Percentiles rank a stretch among this genome's conserved stretches.
These are phyloP conservation scores for Backusella parvicylindrica DNA, from an alignment of 192 early-diverging fungal species.

Conservation along the genomic window DNA sequence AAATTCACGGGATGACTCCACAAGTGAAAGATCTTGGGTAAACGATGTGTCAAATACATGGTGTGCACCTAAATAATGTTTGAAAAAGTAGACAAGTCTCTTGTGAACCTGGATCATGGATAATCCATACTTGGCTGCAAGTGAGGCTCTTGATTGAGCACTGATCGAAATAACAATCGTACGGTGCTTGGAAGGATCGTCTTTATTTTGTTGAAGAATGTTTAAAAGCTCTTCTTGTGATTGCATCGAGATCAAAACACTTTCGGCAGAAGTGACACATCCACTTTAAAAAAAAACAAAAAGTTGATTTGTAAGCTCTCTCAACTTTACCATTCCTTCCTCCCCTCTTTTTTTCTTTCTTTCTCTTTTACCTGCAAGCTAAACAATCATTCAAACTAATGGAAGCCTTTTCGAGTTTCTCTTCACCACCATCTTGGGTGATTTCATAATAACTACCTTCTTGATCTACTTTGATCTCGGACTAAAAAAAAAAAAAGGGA, in stretches of 20 bases:
- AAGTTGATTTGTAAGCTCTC: neutral
- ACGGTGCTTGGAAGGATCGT: conserved; percentile 36
- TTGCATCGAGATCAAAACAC: conserved; percentile 89
- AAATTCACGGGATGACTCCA: conserved; percentile 88
- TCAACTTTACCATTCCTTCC: neutral
- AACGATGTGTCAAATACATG: conserved; percentile 89
- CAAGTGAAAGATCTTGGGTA: conserved; percentile 81
- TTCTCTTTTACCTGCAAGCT: conserved; percentile 77
- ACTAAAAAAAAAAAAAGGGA: conserved; percentile 27
- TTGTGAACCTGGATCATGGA: conserved; percentile 53
- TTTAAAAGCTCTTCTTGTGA: conserved; percentile 85
- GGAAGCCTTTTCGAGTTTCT: conserved; percentile 78
- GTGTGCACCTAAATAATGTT: conserved; percentile 72
- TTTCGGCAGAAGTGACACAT: conserved; percentile 97
- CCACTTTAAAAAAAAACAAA: no score
- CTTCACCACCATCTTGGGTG: conserved; percentile 76
- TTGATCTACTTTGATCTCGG: conserved; percentile 69
- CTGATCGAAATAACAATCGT: conserved; percentile 86
- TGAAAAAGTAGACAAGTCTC: conserved; percentile 73
- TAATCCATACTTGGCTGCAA: conserved; percentile 82
- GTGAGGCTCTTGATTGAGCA: conserved; percentile 86
- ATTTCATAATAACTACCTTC: conserved; percentile 91
- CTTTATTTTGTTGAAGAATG: conserved; percentile 57
- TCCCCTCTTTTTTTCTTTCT: neutral
- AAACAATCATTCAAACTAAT: conserved; percentile 96